Percentiles rank a stretch among this genome's conserved stretches.
phyloP scores from a whole-genome alignment of 2,329 filamentous ascomycete genomes.

The Exophiala calicioides region DNA sequence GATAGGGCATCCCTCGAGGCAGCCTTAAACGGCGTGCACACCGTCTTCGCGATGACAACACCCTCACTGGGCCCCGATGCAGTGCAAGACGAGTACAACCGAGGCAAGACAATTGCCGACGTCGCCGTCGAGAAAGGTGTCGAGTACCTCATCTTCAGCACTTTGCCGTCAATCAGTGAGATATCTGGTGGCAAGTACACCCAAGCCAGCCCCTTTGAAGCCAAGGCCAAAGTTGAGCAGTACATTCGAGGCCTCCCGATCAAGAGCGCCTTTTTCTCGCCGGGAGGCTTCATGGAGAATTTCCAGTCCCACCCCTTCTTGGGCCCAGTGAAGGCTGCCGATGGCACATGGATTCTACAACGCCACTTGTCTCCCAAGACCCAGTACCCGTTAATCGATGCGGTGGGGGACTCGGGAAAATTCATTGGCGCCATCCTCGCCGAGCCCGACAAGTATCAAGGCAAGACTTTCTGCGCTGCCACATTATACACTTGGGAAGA shows the following conservation, averaged over 20 bases:
- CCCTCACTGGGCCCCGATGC: slow-evolving; percentile 39
- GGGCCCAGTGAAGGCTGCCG: slow-evolving; percentile 28
- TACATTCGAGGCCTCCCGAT: slow-evolving; percentile 55
- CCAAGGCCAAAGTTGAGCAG: slow-evolving; percentile 57
- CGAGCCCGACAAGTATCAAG: slow-evolving; percentile 39
- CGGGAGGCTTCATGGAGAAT: slow-evolving; percentile 59
- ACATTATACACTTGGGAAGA: slow-evolving; percentile 38
- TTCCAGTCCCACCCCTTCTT: slow-evolving; percentile 31
- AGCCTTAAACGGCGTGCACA: slow-evolving; percentile 49
- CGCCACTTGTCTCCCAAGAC: slow-evolving; percentile 27
- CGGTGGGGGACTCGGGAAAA: slow-evolving; percentile 40
- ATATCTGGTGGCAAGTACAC: slow-evolving; percentile 38
- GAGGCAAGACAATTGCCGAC: slow-evolving; percentile 36
- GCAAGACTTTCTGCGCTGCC: slow-evolving; percentile 40
- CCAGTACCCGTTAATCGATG: slow-evolving; percentile 38
- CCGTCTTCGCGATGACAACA: slow-evolving; percentile 52
- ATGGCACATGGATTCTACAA: slow-evolving; percentile 35
- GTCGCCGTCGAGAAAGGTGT: slow-evolving; percentile 33
- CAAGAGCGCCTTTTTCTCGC: slow-evolving; percentile 55
- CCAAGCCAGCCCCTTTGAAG: slow-evolving; percentile 54
- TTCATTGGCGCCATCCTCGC: slow-evolving; percentile 41
- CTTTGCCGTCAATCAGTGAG: slow-evolving; percentile 26
- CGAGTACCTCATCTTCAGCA: slow-evolving; percentile 38
- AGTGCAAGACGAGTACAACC: slow-evolving; percentile 39
- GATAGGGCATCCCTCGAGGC: slow-evolving; percentile 41